Evolutionary conservation across 768 basidiomycete species (phyloP).

Genomic region (Trametes meyenii): DNA sequence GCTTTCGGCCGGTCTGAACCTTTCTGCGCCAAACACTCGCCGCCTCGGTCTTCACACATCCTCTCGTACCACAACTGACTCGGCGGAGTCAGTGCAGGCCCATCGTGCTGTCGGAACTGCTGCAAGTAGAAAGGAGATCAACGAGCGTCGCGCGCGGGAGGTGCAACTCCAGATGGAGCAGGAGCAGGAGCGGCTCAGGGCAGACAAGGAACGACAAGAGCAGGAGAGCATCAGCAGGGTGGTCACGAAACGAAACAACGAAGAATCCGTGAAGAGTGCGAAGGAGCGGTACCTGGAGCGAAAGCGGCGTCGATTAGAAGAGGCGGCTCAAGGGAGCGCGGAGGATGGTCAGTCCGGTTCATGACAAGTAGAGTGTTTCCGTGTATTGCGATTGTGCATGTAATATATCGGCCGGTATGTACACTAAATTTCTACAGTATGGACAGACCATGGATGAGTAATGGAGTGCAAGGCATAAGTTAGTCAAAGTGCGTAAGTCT

Average conservation of each 20-base stretch:
- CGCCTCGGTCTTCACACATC: constrained; percentile 52
- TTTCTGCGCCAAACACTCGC: constrained; percentile 82
- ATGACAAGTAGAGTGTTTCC: background rate
- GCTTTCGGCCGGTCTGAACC: constrained; percentile 88
- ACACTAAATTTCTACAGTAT: background rate
- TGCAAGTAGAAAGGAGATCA: constrained; percentile 79
- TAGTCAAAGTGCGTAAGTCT: background rate
- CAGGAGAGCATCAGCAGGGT: constrained; percentile 66
- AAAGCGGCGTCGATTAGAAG: constrained; percentile 76
- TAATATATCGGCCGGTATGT: background rate
- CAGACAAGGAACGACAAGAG: constrained; percentile 61
- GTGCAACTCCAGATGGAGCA: constrained; percentile 78
- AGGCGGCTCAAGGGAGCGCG: constrained; percentile 19
- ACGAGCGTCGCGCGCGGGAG: constrained; percentile 79
- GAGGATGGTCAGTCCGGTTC: constrained; percentile 6
- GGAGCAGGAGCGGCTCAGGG: constrained; percentile 61
- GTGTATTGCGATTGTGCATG: background rate
- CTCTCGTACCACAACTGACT: constrained; percentile 28
- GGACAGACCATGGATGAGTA: background rate
- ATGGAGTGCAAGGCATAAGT: background rate
- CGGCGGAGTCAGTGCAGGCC: constrained; percentile 41
- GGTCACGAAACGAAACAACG: constrained; percentile 75
- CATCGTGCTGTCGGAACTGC: constrained; percentile 87
- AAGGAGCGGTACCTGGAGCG: constrained; percentile 74
- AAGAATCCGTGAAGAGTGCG: constrained; percentile 72